Evolutionary conservation across 2,329 filamentous ascomycete species (phyloP).

Genomic region (Penicillium paneum): DNA sequence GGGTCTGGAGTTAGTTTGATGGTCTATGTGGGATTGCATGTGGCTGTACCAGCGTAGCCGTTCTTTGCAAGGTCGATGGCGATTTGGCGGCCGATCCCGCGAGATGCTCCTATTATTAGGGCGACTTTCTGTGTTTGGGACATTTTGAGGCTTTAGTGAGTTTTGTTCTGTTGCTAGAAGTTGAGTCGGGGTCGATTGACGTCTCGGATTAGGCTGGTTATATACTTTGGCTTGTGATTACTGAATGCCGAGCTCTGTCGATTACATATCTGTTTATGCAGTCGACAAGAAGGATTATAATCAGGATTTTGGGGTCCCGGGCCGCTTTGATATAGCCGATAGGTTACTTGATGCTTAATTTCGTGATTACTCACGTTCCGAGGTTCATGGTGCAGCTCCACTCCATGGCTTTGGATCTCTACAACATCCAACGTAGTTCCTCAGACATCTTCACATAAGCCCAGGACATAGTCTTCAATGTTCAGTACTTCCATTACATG

Average conservation of each 20-base stretch:
- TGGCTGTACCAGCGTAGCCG: constrained; percentile 63
- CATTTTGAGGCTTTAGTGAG: neutral
- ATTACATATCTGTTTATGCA: neutral
- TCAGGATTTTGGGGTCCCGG: neutral
- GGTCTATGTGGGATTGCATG: neutral
- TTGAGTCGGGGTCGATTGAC: neutral
- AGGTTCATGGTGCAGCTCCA: constrained; percentile 4
- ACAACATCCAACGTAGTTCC: too few relatives aligned
- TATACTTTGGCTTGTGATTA: neutral
- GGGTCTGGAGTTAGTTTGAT: constrained; percentile 1
- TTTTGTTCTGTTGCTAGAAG: neutral
- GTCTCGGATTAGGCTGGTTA: neutral
- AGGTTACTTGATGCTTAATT: constrained; percentile 8
- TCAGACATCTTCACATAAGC: neutral
- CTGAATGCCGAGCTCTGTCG: neutral
- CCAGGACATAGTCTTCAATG: neutral
- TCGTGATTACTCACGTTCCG: constrained; percentile 25
- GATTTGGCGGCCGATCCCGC: constrained; percentile 77
- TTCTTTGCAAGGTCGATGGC: constrained; percentile 71
- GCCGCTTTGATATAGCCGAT: neutral
- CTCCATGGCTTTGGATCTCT: neutral
- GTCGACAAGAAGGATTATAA: neutral
- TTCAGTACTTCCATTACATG: neutral
- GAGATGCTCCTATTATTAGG: constrained; percentile 70
- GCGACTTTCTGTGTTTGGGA: constrained; percentile 51